Evolutionary conservation across 2,329 filamentous ascomycete genomes (phyloP).

Genomic region (Colletotrichum orchidophilum): DNA sequence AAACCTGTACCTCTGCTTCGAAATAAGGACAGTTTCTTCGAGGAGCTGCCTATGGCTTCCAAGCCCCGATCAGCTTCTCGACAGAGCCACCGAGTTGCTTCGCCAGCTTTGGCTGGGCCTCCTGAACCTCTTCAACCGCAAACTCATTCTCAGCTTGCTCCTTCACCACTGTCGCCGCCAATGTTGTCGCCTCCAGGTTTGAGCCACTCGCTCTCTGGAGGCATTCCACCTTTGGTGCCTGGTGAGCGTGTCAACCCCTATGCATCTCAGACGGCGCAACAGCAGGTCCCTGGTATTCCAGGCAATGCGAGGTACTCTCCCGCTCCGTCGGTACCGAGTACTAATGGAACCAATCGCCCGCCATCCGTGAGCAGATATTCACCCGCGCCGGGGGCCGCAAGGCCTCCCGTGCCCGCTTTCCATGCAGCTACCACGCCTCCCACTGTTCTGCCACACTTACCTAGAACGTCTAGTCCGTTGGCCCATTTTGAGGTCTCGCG

Average conservation of each 20-base stretch:
- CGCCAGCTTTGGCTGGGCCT: conserved; percentile 51
- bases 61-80: conserved; percentile 70
- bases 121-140: conserved; percentile 46
- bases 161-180: conserved; percentile 23
- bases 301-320: conserved; percentile 69
- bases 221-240: conserved; percentile 57
- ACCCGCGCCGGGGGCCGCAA: conserved; percentile 52
- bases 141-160: conserved; percentile 38
- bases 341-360: conserved; percentile 51
- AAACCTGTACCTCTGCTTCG: conserved; percentile 47
- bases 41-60: conserved; percentile 74
- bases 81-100: conserved; percentile 55
- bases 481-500: conserved; percentile 67
- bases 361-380: conserved; percentile 62
- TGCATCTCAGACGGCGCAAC: conserved; percentile 52
- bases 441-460: conserved; percentile 64
- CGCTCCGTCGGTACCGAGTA: conserved; percentile 51
- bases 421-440: conserved; percentile 46
- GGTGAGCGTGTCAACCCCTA: conserved; percentile 65
- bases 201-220: conserved; percentile 32
- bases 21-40: conserved; percentile 73
- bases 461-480: conserved; percentile 72
- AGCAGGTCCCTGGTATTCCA: conserved; percentile 44
- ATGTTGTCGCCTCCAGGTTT: conserved; percentile 24
- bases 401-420: conserved; percentile 53